Base-by-base conservation (phyloP, 176 grass and related monocot species). In the Puya raimondii region DNA sequence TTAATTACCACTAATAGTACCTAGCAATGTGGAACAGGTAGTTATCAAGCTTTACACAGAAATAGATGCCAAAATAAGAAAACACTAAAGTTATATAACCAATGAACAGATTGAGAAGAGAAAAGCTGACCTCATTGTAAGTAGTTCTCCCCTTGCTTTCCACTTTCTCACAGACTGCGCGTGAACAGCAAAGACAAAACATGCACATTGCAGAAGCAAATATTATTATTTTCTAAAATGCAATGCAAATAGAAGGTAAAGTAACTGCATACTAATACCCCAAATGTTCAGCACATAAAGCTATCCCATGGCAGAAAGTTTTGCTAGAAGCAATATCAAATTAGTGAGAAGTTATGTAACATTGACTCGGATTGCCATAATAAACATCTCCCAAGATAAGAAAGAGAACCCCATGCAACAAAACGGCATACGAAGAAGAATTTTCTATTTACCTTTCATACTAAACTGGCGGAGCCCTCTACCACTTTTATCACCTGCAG, bases 71-170 rank as follows among this genome's bases (percentile, higher is more conserved):
- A 64, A 15, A 33, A 13, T 27, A 67, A 26, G 4, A 77, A 70
- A 22, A 64, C 4, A 42, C 33, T 42, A 65, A 74, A 83, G 4
- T 42, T 42, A 42, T 7, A 42, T 42, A 42, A 49, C 14, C 15
- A 51, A 23, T 16, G 21, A 7, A 42, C 33, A 42, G 33, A 42
- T 42, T 42, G 33, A 42, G 33, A 42, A 42, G 33, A 42, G 74
- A 75, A 33, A 20, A 13, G 69, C 53, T 74, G 82, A 97, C 94
- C 89, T 99, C 95, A 71, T 99, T 99, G 77, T 99, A 99, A 52
- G 95, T 99, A 70, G 95, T 99, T 79, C 95, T 93, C 50, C 95
- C 95, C 84, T 99, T 99, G 87, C 87, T 92, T 93, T 99, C 90
- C 6, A 99, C 95, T 88, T 93, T 99, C 75, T 99, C 95, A 49